Conservation (phyloP, 2,329 filamentous ascomycete genomes). For the Calonectria pteridis region DNA sequence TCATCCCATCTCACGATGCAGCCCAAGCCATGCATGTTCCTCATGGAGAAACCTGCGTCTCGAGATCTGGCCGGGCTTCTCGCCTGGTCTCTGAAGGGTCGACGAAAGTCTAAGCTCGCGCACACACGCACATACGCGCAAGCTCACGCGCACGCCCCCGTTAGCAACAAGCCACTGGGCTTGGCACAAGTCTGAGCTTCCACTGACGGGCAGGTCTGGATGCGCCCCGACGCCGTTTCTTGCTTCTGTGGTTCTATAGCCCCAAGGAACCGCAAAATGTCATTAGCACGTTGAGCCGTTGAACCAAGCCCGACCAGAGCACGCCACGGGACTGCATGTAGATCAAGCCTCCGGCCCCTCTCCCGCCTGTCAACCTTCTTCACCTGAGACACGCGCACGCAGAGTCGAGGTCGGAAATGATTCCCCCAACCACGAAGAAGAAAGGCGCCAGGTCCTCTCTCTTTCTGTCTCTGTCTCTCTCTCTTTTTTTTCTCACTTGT, state of each 20-base stretch:
- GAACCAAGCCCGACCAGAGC: slow-evolving; percentile 28
- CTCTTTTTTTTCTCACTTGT: background rate
- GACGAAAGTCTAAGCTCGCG: slow-evolving; percentile 12
- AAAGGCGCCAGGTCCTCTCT: slow-evolving; percentile 16
- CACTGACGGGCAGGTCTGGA: slow-evolving; percentile 24
- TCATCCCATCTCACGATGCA: slow-evolving; percentile 25
- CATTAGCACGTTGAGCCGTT: slow-evolving; percentile 35
- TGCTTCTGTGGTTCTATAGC: slow-evolving; percentile 31
- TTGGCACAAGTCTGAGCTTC: slow-evolving; percentile 32
- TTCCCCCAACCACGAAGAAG: slow-evolving; percentile 29
- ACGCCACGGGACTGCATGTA: slow-evolving; percentile 36
- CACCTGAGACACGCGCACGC: slow-evolving; percentile 40
- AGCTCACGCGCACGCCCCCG: slow-evolving; percentile 20
- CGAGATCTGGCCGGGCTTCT: slow-evolving; percentile 20
- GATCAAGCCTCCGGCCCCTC: slow-evolving; percentile 33
- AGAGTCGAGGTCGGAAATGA: slow-evolving; percentile 26
- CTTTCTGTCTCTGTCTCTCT: background rate
- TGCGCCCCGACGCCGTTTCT: slow-evolving; percentile 28
- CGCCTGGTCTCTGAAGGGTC: slow-evolving; percentile 16
- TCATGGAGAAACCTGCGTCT: slow-evolving; percentile 8
- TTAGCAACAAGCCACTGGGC: slow-evolving; percentile 34
- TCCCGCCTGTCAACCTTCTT: slow-evolving; percentile 35
- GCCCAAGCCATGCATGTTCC: slow-evolving; percentile 17
- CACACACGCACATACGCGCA: slow-evolving; percentile 12
- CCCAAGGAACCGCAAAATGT: slow-evolving; percentile 29